Evolutionary conservation across 306 rosid species (phyloP).

Genomic region (Cucurbita pepo): DNA sequence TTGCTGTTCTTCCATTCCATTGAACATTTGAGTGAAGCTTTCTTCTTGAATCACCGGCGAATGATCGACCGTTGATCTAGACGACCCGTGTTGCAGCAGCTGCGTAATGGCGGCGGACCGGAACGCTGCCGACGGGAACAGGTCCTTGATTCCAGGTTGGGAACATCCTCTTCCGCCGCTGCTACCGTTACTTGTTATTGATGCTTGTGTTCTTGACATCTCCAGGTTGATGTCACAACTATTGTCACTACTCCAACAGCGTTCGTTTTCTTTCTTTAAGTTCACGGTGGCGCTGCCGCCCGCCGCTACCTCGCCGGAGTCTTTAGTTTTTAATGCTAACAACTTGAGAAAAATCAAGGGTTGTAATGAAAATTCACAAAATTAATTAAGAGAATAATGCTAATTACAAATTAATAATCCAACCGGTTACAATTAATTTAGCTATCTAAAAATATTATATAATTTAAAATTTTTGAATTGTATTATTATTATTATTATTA

Average conservation of each 20-base stretch:
- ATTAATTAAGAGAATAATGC: not conserved
- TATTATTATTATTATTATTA: too few relatives aligned
- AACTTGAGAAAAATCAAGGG: not conserved
- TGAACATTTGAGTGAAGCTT: constrained; percentile 63
- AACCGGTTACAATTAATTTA: not conserved
- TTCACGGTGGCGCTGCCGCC: constrained; percentile 11
- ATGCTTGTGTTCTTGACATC: constrained; percentile 46
- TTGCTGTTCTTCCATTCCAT: constrained; percentile 50
- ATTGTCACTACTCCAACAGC: constrained; percentile 75
- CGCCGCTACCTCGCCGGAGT: not conserved
- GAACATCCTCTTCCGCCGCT: constrained; percentile 24
- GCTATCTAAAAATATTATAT: not conserved
- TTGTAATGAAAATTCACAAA: not conserved
- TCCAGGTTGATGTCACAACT: constrained; percentile 62
- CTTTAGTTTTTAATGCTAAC: not conserved
- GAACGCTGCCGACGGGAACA: not conserved
- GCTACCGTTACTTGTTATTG: constrained; percentile 21
- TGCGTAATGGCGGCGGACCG: constrained; percentile 35
- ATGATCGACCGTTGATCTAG: not conserved
- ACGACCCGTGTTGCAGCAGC: constrained; percentile 19
- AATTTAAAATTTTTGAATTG: too few relatives aligned
- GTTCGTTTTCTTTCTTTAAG: constrained; percentile 47
- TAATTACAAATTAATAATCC: not conserved
- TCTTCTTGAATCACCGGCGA: constrained; percentile 45
- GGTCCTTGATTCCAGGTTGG: constrained; percentile 26